A percentile compares a stretch with the other conserved stretches of the same genome.
phyloP scores from a whole-genome alignment of 768 basidiomycete species.

The Grammothele lineata region DNA sequence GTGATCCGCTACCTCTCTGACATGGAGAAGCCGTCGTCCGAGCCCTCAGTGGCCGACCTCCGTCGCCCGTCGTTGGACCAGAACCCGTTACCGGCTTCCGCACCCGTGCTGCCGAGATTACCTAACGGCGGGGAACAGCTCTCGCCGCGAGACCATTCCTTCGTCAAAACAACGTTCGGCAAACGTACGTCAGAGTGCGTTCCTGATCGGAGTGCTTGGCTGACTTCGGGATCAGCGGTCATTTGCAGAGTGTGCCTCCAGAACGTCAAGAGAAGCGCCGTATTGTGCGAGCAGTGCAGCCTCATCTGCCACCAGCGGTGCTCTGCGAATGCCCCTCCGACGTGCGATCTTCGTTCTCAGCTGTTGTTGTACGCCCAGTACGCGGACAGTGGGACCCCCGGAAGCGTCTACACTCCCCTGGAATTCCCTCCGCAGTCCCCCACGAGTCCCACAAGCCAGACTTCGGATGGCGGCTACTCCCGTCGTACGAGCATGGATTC shows the following conservation, averaged over 20 bases:
- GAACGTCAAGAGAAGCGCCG: slow-evolving; percentile 80
- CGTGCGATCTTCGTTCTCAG: slow-evolving; percentile 79
- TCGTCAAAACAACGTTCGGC: slow-evolving; percentile 90
- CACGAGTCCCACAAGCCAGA: slow-evolving; percentile 41
- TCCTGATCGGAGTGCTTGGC: background rate
- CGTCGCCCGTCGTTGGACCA: slow-evolving; percentile 40
- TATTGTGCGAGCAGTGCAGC: slow-evolving; percentile 86
- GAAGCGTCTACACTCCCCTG: slow-evolving; percentile 47
- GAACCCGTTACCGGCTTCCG: slow-evolving; percentile 26
- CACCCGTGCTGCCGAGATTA: slow-evolving; percentile 15
- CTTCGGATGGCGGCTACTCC: slow-evolving; percentile 51
- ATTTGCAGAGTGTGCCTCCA: slow-evolving; percentile 78
- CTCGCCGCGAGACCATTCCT: slow-evolving; percentile 69
- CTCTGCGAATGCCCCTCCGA: slow-evolving; percentile 65
- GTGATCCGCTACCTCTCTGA: slow-evolving; percentile 48
- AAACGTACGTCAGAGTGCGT: slow-evolving; percentile 63
- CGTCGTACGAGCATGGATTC: slow-evolving; percentile 41
- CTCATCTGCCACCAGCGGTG: slow-evolving; percentile 85
- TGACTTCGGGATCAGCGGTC: slow-evolving; percentile 53
- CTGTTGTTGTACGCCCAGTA: slow-evolving; percentile 76
- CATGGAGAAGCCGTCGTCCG: slow-evolving; percentile 37
- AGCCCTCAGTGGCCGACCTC: slow-evolving; percentile 28
- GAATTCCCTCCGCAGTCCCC: slow-evolving; percentile 43
- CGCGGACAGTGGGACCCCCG: slow-evolving; percentile 60
- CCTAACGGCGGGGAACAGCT: slow-evolving; percentile 42